Evolutionary conservation across 768 basidiomycete genomes (phyloP), one percentile per base, ranked within the genome.

Genomic region (Hericium rajendrae): DNA sequence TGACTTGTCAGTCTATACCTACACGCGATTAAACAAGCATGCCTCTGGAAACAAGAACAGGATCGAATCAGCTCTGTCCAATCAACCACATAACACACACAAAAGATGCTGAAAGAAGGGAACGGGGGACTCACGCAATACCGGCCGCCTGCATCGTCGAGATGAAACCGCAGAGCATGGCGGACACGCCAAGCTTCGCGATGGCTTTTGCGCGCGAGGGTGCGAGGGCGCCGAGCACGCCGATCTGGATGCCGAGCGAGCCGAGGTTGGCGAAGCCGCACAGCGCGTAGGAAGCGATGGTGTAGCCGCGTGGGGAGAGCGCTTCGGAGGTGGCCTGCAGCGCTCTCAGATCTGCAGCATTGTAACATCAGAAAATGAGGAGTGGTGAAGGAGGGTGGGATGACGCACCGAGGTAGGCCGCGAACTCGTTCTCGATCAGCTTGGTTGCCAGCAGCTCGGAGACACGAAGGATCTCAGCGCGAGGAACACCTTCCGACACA

Each of bases 201-300:
- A 95, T 94, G 60, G 80, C 73, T 65, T 80, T 86, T 55, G 78
- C 76, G 59, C 84, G 80, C 22, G 84, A 75, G 3, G 87, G 86
- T 20, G 86, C 87, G 26, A 88, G 75, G 22, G 84, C 83, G 50
- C 76, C 74, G 51, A 88, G 74, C 67, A 88, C 87, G 65, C 87
- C 87, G 59, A 89, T 81, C 69, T 93, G 89, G 63, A 94, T 91
- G 66, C 92, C 93, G 24, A 93, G 74, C 6, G 89, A 89, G 56
- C 86, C 83, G 48, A 91, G 74, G 68, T 94, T 94, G 58, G 90
- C 90, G 66, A 95, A 95, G 10, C 94, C 94, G 70, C 91, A 94
- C 15, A 94, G 83, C 15, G 87, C 85, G 68, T 94, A 95, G 38
- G 86, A 84, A 13, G 87, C 83, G 63, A 94, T 93, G 54, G 85